phyloP scores from a whole-genome alignment of 352 stramenopile genomes.

The Hyaloperonospora arabidopsidis region DNA sequence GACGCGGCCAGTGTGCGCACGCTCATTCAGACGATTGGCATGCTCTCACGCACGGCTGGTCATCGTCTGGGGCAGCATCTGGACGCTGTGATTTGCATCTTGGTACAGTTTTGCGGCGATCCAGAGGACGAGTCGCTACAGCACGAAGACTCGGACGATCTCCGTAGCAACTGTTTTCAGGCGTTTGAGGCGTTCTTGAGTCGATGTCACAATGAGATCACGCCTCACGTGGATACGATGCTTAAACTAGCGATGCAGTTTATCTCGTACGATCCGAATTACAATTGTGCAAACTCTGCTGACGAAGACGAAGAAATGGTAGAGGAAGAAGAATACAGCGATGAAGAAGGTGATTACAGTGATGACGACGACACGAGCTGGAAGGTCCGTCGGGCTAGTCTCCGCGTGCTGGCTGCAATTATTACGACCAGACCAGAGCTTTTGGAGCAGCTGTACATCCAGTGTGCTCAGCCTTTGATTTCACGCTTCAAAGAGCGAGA shows the following conservation, averaged over 20 bases:
- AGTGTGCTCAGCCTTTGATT: constrained; percentile 78
- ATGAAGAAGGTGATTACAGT: constrained; percentile 86
- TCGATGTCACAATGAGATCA: constrained; percentile 93
- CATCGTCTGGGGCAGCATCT: constrained; percentile 94
- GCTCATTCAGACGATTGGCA: constrained; percentile 96
- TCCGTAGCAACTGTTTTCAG: constrained; percentile 97
- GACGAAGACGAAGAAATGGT: constrained; percentile 85
- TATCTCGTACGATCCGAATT: constrained; percentile 98
- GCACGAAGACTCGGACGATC: constrained; percentile 91
- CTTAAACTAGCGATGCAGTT: constrained; percentile 87
- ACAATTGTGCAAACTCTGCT: constrained; percentile 93
- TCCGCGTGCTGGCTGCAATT: constrained; percentile 89
- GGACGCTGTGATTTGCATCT: constrained; percentile 92
- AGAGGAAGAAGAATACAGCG: constrained; percentile 77
- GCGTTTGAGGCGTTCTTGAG: constrained; percentile 96
- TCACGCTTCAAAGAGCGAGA: constrained; percentile 94
- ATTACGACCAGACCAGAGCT: constrained; percentile 86
- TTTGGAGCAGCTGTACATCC: constrained; percentile 77
- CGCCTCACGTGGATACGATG: constrained; percentile 90
- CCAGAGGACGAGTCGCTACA: constrained; percentile 89
- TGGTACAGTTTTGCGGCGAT: constrained; percentile 92
- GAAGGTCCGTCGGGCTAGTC: constrained; percentile 92
- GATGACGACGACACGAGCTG: constrained; percentile 93
- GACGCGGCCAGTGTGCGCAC: constrained; percentile 81
- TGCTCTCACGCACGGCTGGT: constrained; percentile 92